These are phyloP conservation scores for Endocalyx cinctus DNA, from an alignment of 2,329 filamentous ascomycete species.

Conservation along the genomic window DNA sequence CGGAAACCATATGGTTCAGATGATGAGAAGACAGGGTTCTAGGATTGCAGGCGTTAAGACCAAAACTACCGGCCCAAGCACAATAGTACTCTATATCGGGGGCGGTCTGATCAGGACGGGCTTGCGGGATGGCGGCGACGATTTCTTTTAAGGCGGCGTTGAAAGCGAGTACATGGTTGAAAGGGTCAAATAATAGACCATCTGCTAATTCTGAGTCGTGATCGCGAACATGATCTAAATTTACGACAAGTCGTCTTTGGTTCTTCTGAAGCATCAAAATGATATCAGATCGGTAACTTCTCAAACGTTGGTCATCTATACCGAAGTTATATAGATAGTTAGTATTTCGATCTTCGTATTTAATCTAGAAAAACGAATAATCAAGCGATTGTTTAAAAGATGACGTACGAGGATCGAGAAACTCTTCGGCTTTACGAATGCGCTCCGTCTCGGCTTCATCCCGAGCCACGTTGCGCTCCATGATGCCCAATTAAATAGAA, in stretches of 20 bases:
- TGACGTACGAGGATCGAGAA: conserved; percentile 81
- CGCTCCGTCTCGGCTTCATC: conserved; percentile 83
- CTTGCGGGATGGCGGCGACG: conserved; percentile 71
- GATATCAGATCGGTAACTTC: conserved; percentile 87
- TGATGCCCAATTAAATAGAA: no score
- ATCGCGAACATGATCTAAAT: conserved; percentile 84
- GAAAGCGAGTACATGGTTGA: conserved; percentile 85
- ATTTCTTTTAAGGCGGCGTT: conserved; percentile 87
- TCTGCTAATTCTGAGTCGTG: conserved; percentile 79
- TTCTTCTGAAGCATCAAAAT: conserved; percentile 69
- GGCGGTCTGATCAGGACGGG: conserved; percentile 68
- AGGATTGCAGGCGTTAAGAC: conserved; percentile 90
- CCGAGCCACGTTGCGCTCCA: conserved; percentile 72
- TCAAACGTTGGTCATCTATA: conserved; percentile 47
- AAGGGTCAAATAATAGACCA: conserved; percentile 76
- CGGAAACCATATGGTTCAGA: conserved; percentile 93
- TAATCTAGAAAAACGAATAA: no score
- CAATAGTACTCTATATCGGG: conserved; percentile 90
- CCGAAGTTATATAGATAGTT: no score
- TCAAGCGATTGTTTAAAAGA: not conserved
- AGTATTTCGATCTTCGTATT: no score
- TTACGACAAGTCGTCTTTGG: conserved; percentile 62
- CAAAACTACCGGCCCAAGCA: conserved; percentile 94
- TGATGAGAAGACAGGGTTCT: conserved; percentile 84
- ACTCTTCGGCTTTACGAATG: conserved; percentile 82